Percentiles rank a stretch among this genome's conserved stretches.
phyloP scores from a whole-genome alignment of 2,329 filamentous ascomycete species.

The Ceratocystis colombiana region DNA sequence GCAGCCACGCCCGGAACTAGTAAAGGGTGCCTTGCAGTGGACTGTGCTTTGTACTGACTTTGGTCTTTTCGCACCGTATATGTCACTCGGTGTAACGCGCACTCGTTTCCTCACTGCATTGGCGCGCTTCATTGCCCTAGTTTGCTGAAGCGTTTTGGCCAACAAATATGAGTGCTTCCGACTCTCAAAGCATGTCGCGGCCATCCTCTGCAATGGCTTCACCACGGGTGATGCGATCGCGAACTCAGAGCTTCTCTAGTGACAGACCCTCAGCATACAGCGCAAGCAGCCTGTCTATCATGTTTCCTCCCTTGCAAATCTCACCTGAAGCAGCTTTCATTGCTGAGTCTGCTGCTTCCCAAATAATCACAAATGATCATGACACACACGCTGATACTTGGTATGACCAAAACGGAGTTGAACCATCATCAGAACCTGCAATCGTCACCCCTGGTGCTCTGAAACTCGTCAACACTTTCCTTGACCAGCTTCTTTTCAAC shows the following conservation, averaged over 20 bases:
- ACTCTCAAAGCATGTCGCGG: conserved; percentile 29
- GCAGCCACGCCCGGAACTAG: conserved; percentile 1
- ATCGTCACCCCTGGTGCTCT: conserved; percentile 64
- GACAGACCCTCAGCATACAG: conserved; percentile 54
- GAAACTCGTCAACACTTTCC: conserved; percentile 74
- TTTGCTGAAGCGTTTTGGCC: background rate
- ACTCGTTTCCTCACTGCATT: background rate
- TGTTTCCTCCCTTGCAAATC: conserved; percentile 57
- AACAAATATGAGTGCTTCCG: conserved; percentile 22
- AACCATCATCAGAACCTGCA: conserved; percentile 56
- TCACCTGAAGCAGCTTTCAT: conserved; percentile 79
- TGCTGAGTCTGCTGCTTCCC: conserved; percentile 73
- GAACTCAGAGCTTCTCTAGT: conserved; percentile 58
- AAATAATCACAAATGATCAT: conserved; percentile 83
- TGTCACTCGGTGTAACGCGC: conserved; percentile 11
- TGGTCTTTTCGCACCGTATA: conserved; percentile 12
- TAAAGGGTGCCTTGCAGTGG: conserved; percentile 14
- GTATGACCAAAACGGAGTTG: conserved; percentile 58
- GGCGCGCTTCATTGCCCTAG: background rate
- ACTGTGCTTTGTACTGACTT: conserved; percentile 3
- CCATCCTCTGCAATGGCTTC: conserved; percentile 33
- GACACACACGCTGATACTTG: conserved; percentile 61
- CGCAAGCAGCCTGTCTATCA: conserved; percentile 46
- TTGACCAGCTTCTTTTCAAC: conserved; percentile 87
- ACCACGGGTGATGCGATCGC: conserved; percentile 36